These are phyloP conservation scores for Neocatenulostroma microsporum DNA, from an alignment of 2,329 filamentous ascomycete genomes.

Conservation along the genomic window DNA sequence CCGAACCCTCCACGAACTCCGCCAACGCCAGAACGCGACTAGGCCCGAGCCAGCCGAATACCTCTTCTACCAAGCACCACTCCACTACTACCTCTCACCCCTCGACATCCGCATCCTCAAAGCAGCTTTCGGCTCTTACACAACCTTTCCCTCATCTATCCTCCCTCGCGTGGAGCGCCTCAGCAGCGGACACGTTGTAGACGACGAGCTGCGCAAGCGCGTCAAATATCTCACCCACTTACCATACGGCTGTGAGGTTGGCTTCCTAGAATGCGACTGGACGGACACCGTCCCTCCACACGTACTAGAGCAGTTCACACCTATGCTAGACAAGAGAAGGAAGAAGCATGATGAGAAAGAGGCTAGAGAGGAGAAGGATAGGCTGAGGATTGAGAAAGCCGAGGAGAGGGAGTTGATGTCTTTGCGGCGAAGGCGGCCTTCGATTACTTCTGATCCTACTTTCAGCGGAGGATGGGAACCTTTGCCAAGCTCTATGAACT, in stretches of 20 bases:
- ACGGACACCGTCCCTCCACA: slow-evolving; percentile 74
- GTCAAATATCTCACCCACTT: slow-evolving; percentile 83
- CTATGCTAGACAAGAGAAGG: slow-evolving; percentile 67
- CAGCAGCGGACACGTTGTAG: slow-evolving; percentile 77
- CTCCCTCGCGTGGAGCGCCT: slow-evolving; percentile 83
- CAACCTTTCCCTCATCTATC: slow-evolving; percentile 74
- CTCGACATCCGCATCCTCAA: slow-evolving; percentile 90
- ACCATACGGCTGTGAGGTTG: slow-evolving; percentile 83
- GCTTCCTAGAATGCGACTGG: slow-evolving; percentile 91
- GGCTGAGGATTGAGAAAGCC: slow-evolving; percentile 70
- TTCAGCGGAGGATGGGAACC: slow-evolving; percentile 8
- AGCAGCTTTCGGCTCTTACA: slow-evolving; percentile 76
- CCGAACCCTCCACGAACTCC: slow-evolving; percentile 39
- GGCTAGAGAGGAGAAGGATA: slow-evolving; percentile 75
- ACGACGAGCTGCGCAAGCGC: slow-evolving; percentile 73
- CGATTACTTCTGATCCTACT: slow-evolving; percentile 38
- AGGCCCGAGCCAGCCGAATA: slow-evolving; percentile 51
- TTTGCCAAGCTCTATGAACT: slow-evolving; percentile 1
- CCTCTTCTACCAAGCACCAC: slow-evolving; percentile 80
- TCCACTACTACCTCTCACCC: slow-evolving; percentile 82
- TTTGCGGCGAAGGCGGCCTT: slow-evolving; percentile 49
- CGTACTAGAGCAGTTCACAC: slow-evolving; percentile 65
- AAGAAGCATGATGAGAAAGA: slow-evolving; percentile 77
- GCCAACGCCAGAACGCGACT: slow-evolving; percentile 35
- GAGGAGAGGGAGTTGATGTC: slow-evolving; percentile 64